Evolutionary conservation across 1,284 basidiomycete genomes (phyloP), one percentile per base, ranked within the genome.

Genomic region (Austroboletus novae-zelandiae): DNA sequence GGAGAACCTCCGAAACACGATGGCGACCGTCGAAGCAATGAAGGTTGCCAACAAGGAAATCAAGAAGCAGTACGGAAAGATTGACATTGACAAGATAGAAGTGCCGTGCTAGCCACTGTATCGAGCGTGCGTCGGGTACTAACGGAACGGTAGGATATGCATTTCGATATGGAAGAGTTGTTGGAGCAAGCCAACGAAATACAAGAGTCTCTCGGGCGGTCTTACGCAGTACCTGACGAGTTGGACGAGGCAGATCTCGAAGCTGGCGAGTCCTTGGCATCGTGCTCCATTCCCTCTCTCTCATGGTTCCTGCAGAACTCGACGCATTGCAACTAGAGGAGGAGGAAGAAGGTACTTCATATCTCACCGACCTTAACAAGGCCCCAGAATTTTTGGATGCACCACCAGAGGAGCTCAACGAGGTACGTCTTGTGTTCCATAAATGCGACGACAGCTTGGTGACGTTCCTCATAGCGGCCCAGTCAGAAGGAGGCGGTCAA

Each of bases 11-110:
- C 84, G 94, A 56, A 99, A 98, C 67, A 99, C 97, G 61, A 99
- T 99, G 97, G 96, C 94, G n/a, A 99, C 97, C 0, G 87, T 99
- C 20, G 94, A 98, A 63, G 97, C 94, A 6, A 98, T 99, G 95
- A 86, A 94, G 66, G 70, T 81, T n/a, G 95, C 97, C 17, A 98
- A 98, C 75, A 98, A 97, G 74, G 94, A 98, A 72, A 84, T 99
- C 76, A 84, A 84, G 72, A 93, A 89, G 69, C 96, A 98, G 71
- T 99, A 99, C 67, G 95, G 96, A 45, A 98, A 96, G 73, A 87
- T 99, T 57, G 89, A 99, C 68, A 84, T 99, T 57, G 93, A 97
- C 77, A 97, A 98, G 82, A 98, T 99, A 62, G 97, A 99, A 79
- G 93, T 94, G 57, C 47, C 20, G 20, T 23, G 20, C 20, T n/a